A percentile compares a stretch with the other conserved stretches of the same genome.
phyloP scores from a whole-genome alignment of 2,329 filamentous ascomycete genomes.

The Alternaria infectoria region DNA sequence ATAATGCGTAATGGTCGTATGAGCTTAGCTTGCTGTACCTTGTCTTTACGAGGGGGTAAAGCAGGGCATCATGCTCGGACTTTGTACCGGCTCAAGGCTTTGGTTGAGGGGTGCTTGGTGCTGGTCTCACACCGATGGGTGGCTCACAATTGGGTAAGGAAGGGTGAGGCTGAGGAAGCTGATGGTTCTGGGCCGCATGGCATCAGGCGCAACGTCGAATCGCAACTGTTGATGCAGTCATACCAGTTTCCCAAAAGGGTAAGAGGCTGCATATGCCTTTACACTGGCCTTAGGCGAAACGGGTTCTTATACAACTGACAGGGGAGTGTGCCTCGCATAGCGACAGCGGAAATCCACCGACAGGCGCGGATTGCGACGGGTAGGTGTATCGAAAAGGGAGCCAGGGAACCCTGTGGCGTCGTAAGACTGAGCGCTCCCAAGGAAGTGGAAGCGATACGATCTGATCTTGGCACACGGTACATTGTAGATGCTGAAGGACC shows the following conservation, averaged over 20 bases:
- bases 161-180: neutral
- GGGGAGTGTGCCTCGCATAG: neutral
- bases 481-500: neutral
- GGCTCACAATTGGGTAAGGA: neutral
- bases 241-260: neutral
- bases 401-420: neutral
- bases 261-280: neutral
- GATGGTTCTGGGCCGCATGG: neutral
- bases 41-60: neutral
- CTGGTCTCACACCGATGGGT: neutral
- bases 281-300: neutral
- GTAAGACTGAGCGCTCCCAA: neutral
- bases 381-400: neutral
- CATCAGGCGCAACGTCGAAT: neutral
- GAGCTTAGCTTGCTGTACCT: neutral
- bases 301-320: neutral
- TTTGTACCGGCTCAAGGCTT: neutral
- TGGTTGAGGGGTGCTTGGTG: neutral
- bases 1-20: neutral
- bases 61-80: neutral
- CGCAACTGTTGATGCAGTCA: neutral
- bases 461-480: neutral
- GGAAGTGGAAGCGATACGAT: neutral
- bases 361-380: neutral
- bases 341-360: neutral